Conservation (phyloP, 2,329 filamentous ascomycete species). For the Dactylellina haptotyla region DNA sequence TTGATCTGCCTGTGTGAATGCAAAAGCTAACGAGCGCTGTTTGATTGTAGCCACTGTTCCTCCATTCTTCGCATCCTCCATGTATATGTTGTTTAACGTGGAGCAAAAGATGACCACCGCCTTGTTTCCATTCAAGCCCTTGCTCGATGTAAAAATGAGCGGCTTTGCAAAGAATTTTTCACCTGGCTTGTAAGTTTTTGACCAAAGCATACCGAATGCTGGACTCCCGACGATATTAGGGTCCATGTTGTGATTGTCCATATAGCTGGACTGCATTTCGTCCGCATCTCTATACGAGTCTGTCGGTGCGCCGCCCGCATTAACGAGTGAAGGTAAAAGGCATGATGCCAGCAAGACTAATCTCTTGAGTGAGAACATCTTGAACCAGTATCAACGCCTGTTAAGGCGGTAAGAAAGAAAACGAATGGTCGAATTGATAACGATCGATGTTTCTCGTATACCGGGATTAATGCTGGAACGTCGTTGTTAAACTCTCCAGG, state of each 20-base stretch:
- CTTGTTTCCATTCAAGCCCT: constrained; percentile 48
- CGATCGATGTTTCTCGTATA: too few relatives aligned
- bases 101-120: constrained; percentile 46
- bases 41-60: constrained; percentile 24
- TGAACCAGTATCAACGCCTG: constrained; percentile 26
- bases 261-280: constrained; percentile 61
- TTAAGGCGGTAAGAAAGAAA: constrained; percentile 17
- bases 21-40: constrained; percentile 24
- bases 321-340: constrained; percentile 32
- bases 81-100: constrained; percentile 46
- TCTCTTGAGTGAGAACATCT: constrained; percentile 48
- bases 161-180: constrained; percentile 53
- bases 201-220: constrained; percentile 61
- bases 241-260: constrained; percentile 63
- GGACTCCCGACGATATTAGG: constrained; percentile 60
- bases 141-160: constrained; percentile 49
- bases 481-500: too few relatives aligned
- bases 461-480: too few relatives aligned
- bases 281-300: constrained; percentile 59
- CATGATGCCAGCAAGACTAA: constrained; percentile 40
- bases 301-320: constrained; percentile 55
- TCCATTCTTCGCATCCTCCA: constrained; percentile 50
- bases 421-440: constrained; percentile 13
- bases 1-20: constrained; percentile 45
- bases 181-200: constrained; percentile 42